Base-by-base conservation (phyloP, 2,329 filamentous ascomycete species). In the Parastagonospora avenae region DNA sequence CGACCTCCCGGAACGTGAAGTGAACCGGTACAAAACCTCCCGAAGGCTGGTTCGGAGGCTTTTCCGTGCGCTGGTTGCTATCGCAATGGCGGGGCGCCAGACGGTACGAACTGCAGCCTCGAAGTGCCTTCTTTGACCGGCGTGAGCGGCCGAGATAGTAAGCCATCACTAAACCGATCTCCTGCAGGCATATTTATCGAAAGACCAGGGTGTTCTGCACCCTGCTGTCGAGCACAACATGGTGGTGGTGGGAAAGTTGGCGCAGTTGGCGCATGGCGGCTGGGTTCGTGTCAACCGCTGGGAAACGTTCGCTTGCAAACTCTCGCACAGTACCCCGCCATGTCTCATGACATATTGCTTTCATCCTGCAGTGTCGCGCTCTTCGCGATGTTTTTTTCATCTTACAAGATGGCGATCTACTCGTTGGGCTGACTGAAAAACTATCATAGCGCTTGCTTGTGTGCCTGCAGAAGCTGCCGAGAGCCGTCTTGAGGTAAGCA, bases 401-500 rank as follows among this genome's bases (percentile, higher is more conserved):
- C 32, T 33, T 31, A 28, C 14, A 16, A 36, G 11, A 32, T 27
- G 8, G 27, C 35, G 36, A 24, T 38, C 43, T 35, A 38, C 43
- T 46, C 38, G 33, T 11, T 16, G 35, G 15, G 33, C 33, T 39
- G 43, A 31, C 27, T 14, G 35, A 8, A 27, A 19, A 11, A 14
- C 19, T 29, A 39, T 16, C 12, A 42, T 14, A 33, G 28, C 16
- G 31, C 19, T 47, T 54, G 47, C 16, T 46, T 46, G 52, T 52
- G 64, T 70, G 63, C 63, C 64, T 70, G 65, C 63, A 66, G 59
- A 60, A 59, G 63, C 55, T 55, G 54, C 55, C 46, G 60, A 47
- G 50, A 51, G 19, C 57, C 56, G 41, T 48, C 47, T 24, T 36
- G 37, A 47, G 53, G 48, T 52, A 30, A 51, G 45, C 54, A 57